Percentiles rank a stretch among this genome's conserved stretches.
These are phyloP conservation scores for Fusarium mundagurra DNA, from an alignment of 2,329 filamentous ascomycete species.

Conservation along the genomic window DNA sequence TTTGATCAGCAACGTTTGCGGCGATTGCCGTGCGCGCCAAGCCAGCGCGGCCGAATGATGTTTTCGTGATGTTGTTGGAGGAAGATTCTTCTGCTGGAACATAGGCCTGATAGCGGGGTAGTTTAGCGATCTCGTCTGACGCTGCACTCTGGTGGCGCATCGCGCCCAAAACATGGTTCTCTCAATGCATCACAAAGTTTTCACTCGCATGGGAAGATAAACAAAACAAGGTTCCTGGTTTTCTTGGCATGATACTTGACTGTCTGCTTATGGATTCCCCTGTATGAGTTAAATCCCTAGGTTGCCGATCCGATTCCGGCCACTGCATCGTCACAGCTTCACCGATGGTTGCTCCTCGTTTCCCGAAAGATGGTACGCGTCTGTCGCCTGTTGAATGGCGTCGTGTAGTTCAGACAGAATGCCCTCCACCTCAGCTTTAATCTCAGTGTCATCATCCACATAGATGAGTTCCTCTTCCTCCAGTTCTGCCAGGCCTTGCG, in stretches of 20 bases:
- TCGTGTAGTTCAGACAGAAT: neutral
- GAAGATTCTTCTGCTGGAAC: neutral
- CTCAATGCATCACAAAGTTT: no score
- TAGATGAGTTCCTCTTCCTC: neutral
- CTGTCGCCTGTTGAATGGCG: neutral
- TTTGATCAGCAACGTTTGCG: neutral
- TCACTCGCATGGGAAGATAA: no score
- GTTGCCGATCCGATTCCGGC: neutral
- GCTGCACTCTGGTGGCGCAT: no score
- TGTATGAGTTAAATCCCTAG: neutral
- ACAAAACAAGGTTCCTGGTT: no score
- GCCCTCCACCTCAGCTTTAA: neutral
- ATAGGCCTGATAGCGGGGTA: neutral
- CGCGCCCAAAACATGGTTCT: no score
- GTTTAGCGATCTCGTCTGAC: neutral
- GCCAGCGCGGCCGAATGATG: neutral
- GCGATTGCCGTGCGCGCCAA: neutral
- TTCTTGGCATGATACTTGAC: no score
- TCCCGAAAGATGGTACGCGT: neutral
- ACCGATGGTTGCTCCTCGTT: neutral
- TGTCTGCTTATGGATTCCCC: neutral
- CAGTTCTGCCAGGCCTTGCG: neutral
- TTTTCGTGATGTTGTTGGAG: neutral
- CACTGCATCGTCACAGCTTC: neutral
- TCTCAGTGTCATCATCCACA: neutral